Conservation (phyloP, 352 stramenopile species). For the Phytophthora hibernalis region DNA sequence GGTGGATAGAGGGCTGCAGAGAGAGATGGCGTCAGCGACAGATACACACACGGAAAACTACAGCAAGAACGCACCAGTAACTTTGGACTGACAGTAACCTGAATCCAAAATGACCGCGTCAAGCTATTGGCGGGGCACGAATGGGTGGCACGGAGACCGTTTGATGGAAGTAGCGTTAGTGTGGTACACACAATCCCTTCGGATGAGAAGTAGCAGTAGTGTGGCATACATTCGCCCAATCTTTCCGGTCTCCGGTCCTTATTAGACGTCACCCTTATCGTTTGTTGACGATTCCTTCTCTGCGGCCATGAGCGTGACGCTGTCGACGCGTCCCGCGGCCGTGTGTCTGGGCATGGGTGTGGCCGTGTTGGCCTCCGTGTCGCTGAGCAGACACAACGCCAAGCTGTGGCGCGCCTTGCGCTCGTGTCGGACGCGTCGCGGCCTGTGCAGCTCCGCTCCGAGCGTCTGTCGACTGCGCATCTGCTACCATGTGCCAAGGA, state of each 20-base stretch:
- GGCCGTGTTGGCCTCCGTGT: constrained; percentile 73
- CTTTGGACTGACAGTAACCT: constrained; percentile 91
- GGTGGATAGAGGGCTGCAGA: constrained; percentile 85
- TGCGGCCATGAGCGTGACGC: constrained; percentile 35
- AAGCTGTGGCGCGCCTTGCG: constrained; percentile 60
- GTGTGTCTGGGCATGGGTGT: constrained; percentile 78
- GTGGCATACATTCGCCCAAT: no score
- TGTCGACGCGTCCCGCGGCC: constrained; percentile 46
- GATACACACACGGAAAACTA: background rate
- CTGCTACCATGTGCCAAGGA: constrained; percentile 64
- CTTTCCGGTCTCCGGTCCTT: no score
- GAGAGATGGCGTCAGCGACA: constrained; percentile 3
- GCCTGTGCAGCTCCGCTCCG: constrained; percentile 25
- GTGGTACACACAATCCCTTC: no score
- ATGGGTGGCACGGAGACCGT: constrained; percentile 32
- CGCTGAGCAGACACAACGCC: constrained; percentile 56
- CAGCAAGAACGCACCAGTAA: constrained; percentile 60
- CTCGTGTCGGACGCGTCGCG: constrained; percentile 33
- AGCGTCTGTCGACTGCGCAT: constrained; percentile 19
- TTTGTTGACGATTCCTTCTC: constrained; percentile 14
- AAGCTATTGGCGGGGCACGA: constrained; percentile 7
- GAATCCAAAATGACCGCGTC: constrained; percentile 82
- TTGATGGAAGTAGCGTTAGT: no score
- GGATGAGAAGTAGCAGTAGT: no score
- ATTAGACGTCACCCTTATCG: no score